Percentiles rank a stretch among this genome's conserved stretches.
phyloP scores from a whole-genome alignment of 768 basidiomycete species.

The Neoboletus brunneissimus region DNA sequence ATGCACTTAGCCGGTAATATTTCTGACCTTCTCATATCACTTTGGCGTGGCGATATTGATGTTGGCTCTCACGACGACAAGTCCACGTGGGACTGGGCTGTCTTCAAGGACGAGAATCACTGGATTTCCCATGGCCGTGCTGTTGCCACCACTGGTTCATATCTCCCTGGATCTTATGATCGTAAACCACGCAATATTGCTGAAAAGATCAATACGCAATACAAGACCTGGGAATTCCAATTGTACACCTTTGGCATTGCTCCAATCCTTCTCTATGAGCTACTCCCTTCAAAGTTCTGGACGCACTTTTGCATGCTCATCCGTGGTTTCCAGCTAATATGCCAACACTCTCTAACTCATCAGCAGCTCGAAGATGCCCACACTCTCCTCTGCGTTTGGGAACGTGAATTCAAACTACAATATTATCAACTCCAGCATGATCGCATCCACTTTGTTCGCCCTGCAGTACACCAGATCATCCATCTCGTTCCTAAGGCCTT shows the following conservation, averaged over 20 bases:
- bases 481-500: conserved; percentile 18
- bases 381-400: no score
- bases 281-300: conserved; percentile 20
- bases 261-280: conserved; percentile 13
- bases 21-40: neutral
- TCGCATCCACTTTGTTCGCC: conserved; percentile 32
- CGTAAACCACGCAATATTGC: conserved; percentile 23
- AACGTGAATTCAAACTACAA: no score
- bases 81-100: neutral
- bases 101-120: no score
- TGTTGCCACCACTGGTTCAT: neutral
- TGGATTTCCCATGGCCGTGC: no score
- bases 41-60: neutral
- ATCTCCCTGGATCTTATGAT: conserved; percentile 6
- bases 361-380: no score
- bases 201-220: conserved; percentile 27
- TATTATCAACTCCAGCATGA: conserved; percentile 8
- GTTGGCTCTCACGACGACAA: neutral
- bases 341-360: no score
- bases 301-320: conserved; percentile 13
- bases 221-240: conserved; percentile 29
- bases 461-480: conserved; percentile 25
- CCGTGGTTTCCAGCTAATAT: no score
- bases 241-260: conserved; percentile 20
- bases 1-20: neutral